Base-by-base conservation (phyloP, 129 eudicot species). In the Scalesia atractyloides region DNA sequence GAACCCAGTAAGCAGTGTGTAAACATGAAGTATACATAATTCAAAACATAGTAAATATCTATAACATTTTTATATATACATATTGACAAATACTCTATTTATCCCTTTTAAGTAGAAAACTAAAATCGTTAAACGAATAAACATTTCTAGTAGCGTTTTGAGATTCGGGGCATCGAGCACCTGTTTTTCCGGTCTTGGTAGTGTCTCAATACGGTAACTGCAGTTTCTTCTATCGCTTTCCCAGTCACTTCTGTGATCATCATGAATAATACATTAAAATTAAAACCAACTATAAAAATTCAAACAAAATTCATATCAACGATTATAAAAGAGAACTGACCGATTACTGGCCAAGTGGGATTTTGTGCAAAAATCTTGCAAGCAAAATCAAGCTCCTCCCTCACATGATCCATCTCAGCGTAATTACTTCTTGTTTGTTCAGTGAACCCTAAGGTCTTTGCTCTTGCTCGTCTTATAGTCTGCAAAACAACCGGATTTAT, bases 221-320 rank as follows among this genome's bases (percentile, higher is more conserved):
- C 98, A 16, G 98, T 93, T 77, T 93, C 98, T 77, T 93, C 98
- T 64, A 93, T 84, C 46, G 98, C 98, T 82, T 82, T 93, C 34
- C 97, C 96, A 1, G 97, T 85, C 71, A 93, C 97, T 87, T 93
- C 98, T 93, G 97, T 75, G 70, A 82, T 39, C 65, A 76, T 54
- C 71, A 33, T 57, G 57, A 71, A 13, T 43, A 49, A 60, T 5
- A 36, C 24, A 15, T 66, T 46, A 69, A 14, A 48, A 15, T 66
- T 46, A 69, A 14, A 48, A 60, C 64, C 36, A 44, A 41, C 47
- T 26, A 36, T 0, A 68, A 43, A 39, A 74, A 9, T 24, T 24
- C 30, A n/a, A 1, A 43, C 15, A 14, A 51, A 68, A 7, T 41
- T 70, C 9, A 15, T 68, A 12, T 8, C 51, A 17, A 30, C 50